Evolutionary conservation across 495 filamentous ascomycete genomes (phyloP).

Genomic region (Penicillium pancosmium): DNA sequence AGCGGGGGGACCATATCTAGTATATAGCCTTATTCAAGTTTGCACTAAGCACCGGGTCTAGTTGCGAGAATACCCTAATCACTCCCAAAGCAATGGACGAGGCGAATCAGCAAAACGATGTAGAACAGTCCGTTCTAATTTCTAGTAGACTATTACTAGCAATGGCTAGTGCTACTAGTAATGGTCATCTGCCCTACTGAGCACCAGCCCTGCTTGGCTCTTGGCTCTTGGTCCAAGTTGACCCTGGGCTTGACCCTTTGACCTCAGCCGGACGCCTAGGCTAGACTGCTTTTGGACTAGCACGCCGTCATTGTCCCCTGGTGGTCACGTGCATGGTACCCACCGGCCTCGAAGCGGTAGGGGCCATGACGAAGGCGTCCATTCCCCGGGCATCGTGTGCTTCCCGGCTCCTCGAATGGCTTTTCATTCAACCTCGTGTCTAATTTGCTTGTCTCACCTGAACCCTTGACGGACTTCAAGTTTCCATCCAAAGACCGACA

Average conservation of each 20-base stretch:
- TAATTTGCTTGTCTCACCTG: constrained; percentile 1
- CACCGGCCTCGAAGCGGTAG: constrained; percentile 16
- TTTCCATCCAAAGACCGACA: not conserved
- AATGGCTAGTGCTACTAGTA: not conserved
- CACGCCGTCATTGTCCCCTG: not conserved
- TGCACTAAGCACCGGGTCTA: too few relatives aligned
- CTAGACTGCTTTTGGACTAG: constrained; percentile 13
- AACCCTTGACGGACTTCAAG: not conserved
- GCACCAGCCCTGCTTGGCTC: too few relatives aligned
- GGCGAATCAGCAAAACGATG: too few relatives aligned
- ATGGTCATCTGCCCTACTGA: constrained; percentile 14
- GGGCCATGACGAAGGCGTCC: constrained; percentile 26
- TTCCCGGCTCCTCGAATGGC: constrained; percentile 8
- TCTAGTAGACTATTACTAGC: too few relatives aligned
- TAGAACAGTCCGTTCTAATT: too few relatives aligned
- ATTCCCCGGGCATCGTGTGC: constrained; percentile 15
- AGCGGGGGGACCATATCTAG: too few relatives aligned
- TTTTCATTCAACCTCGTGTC: constrained; percentile 1
- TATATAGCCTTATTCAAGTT: too few relatives aligned
- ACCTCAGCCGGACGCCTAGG: constrained; percentile 10
- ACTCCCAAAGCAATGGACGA: too few relatives aligned
- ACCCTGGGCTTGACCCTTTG: too few relatives aligned
- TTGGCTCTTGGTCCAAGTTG: too few relatives aligned
- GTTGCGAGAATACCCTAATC: too few relatives aligned
- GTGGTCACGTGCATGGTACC: constrained; percentile 11